Evolutionary conservation across 2,329 filamentous ascomycete species (phyloP).

Genomic region (Mycocentrospora acerina): DNA sequence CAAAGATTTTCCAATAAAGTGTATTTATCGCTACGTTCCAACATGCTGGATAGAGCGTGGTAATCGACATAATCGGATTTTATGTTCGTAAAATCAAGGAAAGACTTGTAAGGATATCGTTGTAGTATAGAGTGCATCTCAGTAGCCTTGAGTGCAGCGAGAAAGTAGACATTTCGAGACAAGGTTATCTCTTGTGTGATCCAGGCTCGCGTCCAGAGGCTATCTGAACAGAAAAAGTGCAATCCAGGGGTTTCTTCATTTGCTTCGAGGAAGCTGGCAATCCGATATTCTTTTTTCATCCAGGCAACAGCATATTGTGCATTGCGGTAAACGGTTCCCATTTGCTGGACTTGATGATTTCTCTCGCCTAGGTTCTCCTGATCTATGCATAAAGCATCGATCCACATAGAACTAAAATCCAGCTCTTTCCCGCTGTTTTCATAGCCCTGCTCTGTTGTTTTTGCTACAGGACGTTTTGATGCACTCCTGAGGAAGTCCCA

Average conservation of each 20-base stretch:
- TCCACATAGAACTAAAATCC: slow-evolving; percentile 3
- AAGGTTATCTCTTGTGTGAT: slow-evolving; percentile 2
- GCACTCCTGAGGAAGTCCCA: slow-evolving; percentile 6
- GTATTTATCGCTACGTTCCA: background rate
- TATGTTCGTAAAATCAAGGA: too few relatives aligned
- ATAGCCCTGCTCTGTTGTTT: too few relatives aligned
- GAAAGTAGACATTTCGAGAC: background rate
- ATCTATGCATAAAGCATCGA: slow-evolving; percentile 12
- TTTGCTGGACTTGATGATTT: slow-evolving; percentile 7
- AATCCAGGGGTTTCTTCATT: too few relatives aligned
- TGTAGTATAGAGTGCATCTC: too few relatives aligned
- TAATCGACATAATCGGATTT: too few relatives aligned
- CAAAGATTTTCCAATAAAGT: background rate
- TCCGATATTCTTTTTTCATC: too few relatives aligned
- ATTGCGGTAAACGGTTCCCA: slow-evolving; percentile 6
- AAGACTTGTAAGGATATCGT: too few relatives aligned
- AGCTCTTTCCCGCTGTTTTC: background rate
- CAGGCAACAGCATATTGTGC: slow-evolving; percentile 1
- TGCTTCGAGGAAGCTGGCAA: too few relatives aligned
- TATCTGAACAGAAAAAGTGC: too few relatives aligned
- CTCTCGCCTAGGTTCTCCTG: slow-evolving; percentile 3
- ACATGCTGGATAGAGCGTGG: too few relatives aligned
- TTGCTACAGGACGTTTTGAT: too few relatives aligned
- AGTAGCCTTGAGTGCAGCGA: background rate
- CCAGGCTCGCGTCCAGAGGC: background rate